These are phyloP conservation scores for Xanthoconium purpureum DNA, from an alignment of 768 basidiomycete species.

Conservation along the genomic window DNA sequence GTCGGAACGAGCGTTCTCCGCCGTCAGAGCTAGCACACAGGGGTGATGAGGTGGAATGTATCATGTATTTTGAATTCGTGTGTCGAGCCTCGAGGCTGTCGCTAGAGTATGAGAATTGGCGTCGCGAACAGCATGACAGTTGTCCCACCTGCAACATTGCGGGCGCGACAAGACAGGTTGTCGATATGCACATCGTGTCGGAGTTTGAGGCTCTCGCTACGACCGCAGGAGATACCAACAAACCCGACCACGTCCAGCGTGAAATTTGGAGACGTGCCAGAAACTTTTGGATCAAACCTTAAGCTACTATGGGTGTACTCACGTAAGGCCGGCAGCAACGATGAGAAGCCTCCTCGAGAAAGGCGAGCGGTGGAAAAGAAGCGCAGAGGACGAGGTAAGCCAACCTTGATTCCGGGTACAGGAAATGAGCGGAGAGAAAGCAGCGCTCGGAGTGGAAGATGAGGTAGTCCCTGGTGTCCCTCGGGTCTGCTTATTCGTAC, in stretches of 20 bases:
- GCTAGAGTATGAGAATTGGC: background rate
- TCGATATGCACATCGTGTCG: slow-evolving; percentile 8
- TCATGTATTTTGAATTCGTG: background rate
- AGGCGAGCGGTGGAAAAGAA: slow-evolving; percentile 3
- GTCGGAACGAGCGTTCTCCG: background rate
- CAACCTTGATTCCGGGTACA: background rate
- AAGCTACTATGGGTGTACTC: background rate
- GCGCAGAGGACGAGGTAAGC: background rate
- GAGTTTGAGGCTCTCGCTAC: slow-evolving; percentile 2
- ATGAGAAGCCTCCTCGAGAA: slow-evolving; percentile 2
- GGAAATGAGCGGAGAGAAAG: background rate
- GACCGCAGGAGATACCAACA: slow-evolving; percentile 16
- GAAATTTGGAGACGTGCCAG: background rate
- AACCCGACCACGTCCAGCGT: slow-evolving; percentile 4
- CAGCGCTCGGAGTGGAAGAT: background rate
- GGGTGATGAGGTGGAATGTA: slow-evolving; percentile 3
- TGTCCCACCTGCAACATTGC: slow-evolving; percentile 6
- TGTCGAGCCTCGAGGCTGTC: background rate
- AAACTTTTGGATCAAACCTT: slow-evolving; percentile 12
- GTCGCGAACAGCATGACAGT: slow-evolving; percentile 3
- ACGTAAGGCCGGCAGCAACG: slow-evolving; percentile 11
- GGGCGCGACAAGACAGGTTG: background rate
- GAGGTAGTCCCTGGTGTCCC: slow-evolving; percentile 10
- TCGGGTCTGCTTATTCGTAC: slow-evolving; percentile 22
- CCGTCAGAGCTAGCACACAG: background rate